Conservation (phyloP, 2,329 filamentous ascomycete species). For the Fusarium sp. region DNA sequence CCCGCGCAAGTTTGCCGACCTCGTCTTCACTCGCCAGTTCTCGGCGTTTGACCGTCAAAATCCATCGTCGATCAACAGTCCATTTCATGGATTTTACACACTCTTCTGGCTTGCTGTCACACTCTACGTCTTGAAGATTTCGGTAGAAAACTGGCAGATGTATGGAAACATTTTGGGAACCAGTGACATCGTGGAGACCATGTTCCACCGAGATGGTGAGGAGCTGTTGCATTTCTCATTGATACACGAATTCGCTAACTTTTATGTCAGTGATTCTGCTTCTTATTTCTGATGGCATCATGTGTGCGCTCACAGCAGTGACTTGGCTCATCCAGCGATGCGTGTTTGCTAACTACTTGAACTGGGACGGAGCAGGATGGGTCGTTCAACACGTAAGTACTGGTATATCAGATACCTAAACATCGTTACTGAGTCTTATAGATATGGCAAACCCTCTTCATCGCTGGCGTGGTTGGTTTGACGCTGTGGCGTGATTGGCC, state of each 20-base stretch:
- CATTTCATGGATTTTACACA: conserved; percentile 83
- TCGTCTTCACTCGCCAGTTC: conserved; percentile 79
- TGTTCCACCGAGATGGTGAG: conserved; percentile 65
- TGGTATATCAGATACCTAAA: neutral
- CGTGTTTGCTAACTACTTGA: conserved; percentile 67
- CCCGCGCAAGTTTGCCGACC: conserved; percentile 52
- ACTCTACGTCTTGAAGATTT: conserved; percentile 74
- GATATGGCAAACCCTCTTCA: conserved; percentile 76
- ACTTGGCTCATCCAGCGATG: conserved; percentile 73
- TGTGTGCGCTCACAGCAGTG: conserved; percentile 74
- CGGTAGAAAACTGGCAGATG: conserved; percentile 73
- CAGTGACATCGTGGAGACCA: conserved; percentile 77
- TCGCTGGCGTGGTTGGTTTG: conserved; percentile 70
- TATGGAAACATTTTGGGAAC: conserved; percentile 75
- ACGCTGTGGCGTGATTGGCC: conserved; percentile 80
- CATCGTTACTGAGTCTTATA: conserved; percentile 37
- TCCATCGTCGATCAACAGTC: conserved; percentile 69
- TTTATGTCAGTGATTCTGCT: conserved; percentile 60
- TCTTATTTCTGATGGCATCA: conserved; percentile 72
- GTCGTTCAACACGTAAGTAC: conserved; percentile 72
- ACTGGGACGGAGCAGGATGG: conserved; percentile 78
- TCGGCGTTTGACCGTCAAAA: conserved; percentile 82
- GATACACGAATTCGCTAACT: neutral
- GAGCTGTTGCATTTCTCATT: neutral
- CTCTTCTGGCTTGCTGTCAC: conserved; percentile 80